Evolutionary conservation across 208 protist species (phyloP).

Genomic region (Leishmania mexicana): DNA sequence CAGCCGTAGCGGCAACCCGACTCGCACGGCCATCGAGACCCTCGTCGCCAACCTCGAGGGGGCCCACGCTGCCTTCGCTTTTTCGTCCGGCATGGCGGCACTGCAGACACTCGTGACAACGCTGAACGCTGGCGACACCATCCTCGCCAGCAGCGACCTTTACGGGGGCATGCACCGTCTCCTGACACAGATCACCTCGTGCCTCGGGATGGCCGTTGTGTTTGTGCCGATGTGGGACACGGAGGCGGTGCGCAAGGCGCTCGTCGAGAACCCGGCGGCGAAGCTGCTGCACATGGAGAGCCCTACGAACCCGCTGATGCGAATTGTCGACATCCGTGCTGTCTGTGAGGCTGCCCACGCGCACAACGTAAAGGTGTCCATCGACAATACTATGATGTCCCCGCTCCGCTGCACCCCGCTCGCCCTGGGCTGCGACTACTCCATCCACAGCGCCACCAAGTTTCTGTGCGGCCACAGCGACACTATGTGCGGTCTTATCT

Average conservation of each 20-base stretch:
- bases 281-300: conserved; percentile 95
- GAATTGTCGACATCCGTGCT: conserved; percentile 87
- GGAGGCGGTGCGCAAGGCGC: conserved; percentile 45
- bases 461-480: conserved; percentile 97
- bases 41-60: conserved; percentile 91
- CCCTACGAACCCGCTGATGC: conserved; percentile 95
- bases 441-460: conserved; percentile 96
- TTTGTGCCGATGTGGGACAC: conserved; percentile 91
- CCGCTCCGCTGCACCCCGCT: conserved; percentile 95
- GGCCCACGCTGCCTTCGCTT: conserved; percentile 89
- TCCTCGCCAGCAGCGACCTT: conserved; percentile 89
- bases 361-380: conserved; percentile 79
- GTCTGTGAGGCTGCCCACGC: conserved; percentile 79
- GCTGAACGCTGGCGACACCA: conserved; percentile 72
- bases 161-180: conserved; percentile 95
- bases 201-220: conserved; percentile 72
- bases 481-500: conserved; percentile 90
- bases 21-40: conserved; percentile 90
- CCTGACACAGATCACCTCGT: conserved; percentile 76
- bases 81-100: conserved; percentile 88
- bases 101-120: conserved; percentile 86
- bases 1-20: conserved; percentile 94
- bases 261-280: conserved; percentile 39
- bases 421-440: conserved; percentile 94
- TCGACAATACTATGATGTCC: conserved; percentile 98